Percentiles rank a stretch among this genome's conserved stretches.
Evolutionary conservation across 2,329 filamentous ascomycete species (phyloP).

Genomic region (Aspergillus arachidicola): DNA sequence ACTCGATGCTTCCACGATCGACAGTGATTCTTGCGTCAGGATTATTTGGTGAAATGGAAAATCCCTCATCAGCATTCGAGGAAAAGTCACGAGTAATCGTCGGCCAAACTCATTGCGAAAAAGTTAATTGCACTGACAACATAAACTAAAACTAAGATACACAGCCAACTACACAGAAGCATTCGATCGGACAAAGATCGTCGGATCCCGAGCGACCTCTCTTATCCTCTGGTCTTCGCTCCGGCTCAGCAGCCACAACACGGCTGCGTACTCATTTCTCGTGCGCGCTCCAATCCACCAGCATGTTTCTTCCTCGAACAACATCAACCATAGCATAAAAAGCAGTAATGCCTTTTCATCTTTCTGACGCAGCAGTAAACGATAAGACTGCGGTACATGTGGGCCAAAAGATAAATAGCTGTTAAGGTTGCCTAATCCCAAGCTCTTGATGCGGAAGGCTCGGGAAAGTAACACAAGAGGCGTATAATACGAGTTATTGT

Average conservation of each 20-base stretch:
- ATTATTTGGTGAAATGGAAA: background rate
- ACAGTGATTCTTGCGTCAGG: background rate
- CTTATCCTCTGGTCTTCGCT: slow-evolving; percentile 1
- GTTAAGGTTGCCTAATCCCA: background rate
- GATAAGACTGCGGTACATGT: background rate
- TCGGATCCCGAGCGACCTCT: background rate
- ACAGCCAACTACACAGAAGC: background rate
- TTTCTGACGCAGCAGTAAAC: background rate
- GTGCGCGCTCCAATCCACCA: background rate
- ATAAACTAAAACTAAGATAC: background rate
- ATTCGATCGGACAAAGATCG: background rate
- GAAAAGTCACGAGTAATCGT: background rate
- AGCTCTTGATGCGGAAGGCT: background rate
- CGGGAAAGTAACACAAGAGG: background rate
- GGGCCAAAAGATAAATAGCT: background rate
- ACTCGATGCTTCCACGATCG: background rate
- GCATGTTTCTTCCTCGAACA: background rate
- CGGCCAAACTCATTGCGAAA: background rate
- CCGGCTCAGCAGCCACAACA: background rate
- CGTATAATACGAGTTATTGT: background rate
- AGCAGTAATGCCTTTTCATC: background rate
- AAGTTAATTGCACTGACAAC: background rate
- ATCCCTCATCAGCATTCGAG: background rate
- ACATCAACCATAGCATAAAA: slow-evolving; percentile 1
- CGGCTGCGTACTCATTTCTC: background rate